Percentiles rank a stretch among this genome's conserved stretches.
Evolutionary conservation across 2,329 filamentous ascomycete genomes (phyloP).

Genomic region (Diaporthe vexans): DNA sequence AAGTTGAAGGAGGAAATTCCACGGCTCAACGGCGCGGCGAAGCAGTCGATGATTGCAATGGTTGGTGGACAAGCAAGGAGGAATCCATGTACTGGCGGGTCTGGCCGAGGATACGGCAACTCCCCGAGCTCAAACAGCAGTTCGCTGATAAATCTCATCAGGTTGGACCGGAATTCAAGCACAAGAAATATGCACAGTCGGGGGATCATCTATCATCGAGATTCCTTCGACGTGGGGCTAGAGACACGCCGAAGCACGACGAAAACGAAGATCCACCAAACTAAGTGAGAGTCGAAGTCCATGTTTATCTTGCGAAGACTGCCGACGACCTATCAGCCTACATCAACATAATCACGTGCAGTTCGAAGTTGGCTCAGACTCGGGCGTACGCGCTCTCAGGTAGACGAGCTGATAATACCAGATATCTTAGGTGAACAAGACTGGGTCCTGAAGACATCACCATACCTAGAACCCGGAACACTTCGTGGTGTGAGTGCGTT

Average conservation of each 20-base stretch:
- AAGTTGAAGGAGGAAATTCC: background rate
- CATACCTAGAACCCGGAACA: background rate
- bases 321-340: background rate
- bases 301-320: background rate
- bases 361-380: background rate
- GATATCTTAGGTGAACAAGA: background rate
- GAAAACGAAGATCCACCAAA: no score
- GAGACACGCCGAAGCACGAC: background rate
- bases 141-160: slow-evolving; percentile 8
- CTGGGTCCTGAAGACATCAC: background rate
- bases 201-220: background rate
- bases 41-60: background rate
- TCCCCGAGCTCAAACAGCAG: slow-evolving; percentile 7
- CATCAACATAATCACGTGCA: background rate
- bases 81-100: background rate
- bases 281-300: background rate
- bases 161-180: background rate
- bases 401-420: background rate
- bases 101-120: background rate
- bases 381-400: background rate
- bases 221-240: background rate
- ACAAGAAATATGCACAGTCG: background rate
- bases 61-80: background rate
- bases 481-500: background rate
- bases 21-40: background rate